A percentile compares a stretch with the other conserved stretches of the same genome.
These are phyloP conservation scores for Colletotrichum spaethianum DNA, from an alignment of 2,329 filamentous ascomycete species.

Conservation along the genomic window DNA sequence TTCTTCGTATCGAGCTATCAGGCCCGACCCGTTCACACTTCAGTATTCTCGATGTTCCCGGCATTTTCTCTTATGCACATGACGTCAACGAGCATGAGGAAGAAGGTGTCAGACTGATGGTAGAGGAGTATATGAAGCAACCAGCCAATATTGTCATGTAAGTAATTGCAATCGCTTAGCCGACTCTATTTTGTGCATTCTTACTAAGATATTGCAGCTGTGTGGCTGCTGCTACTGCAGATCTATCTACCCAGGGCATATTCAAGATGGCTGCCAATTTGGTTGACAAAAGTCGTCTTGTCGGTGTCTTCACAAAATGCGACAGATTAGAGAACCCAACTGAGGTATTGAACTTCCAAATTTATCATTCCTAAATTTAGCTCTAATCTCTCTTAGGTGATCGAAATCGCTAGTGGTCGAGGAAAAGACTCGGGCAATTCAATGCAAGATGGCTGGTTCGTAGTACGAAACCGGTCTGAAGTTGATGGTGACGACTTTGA, in stretches of 20 bases:
- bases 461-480: slow-evolving; percentile 51
- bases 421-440: slow-evolving; percentile 17
- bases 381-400: slow-evolving; percentile 5
- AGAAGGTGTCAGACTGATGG: slow-evolving; percentile 49
- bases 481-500: slow-evolving; percentile 47
- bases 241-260: slow-evolving; percentile 51
- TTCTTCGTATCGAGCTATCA: slow-evolving; percentile 55
- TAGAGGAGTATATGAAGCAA: slow-evolving; percentile 53
- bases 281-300: slow-evolving; percentile 48
- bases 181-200: fast-evolving
- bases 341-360: slow-evolving; percentile 22
- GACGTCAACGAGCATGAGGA: slow-evolving; percentile 49
- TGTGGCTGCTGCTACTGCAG: slow-evolving; percentile 50
- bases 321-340: slow-evolving; percentile 46
- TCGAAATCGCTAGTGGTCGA: slow-evolving; percentile 34
- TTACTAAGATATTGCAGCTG: slow-evolving; percentile 46
- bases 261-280: slow-evolving; percentile 46
- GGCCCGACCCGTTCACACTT: slow-evolving; percentile 54
- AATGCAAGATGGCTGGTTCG: slow-evolving; percentile 51
- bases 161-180: slow-evolving; percentile 30
- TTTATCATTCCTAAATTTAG: no score
- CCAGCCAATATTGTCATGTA: slow-evolving; percentile 56
- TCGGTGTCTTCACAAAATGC: slow-evolving; percentile 57
- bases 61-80: slow-evolving; percentile 46
- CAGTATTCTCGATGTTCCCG: slow-evolving; percentile 56